Conservation (phyloP, 2,329 filamentous ascomycete species). For the Pseudogymnoascus sp. region DNA sequence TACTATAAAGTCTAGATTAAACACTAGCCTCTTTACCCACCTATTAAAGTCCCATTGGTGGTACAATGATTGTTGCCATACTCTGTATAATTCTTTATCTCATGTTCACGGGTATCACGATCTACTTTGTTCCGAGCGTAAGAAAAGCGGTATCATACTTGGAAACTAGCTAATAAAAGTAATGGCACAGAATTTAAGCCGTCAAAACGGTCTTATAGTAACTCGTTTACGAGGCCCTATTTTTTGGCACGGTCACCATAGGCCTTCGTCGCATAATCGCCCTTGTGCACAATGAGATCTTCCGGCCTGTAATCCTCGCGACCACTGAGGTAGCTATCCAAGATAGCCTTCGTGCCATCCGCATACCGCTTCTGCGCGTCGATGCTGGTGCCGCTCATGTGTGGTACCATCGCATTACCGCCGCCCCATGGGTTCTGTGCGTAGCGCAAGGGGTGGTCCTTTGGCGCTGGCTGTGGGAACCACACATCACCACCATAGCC, state of each 20-base stretch:
- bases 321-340: conserved; percentile 85
- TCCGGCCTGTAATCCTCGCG: conserved; percentile 80
- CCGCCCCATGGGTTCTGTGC: conserved; percentile 93
- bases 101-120: no score
- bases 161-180: no score
- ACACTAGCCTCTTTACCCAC: no score
- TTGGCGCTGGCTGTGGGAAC: conserved; percentile 95
- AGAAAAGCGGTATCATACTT: neutral
- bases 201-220: no score
- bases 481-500: conserved; percentile 88
- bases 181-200: no score
- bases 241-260: conserved; percentile 63
- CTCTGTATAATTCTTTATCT: no score
- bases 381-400: conserved; percentile 98
- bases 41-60: no score
- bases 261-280: conserved; percentile 91
- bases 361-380: conserved; percentile 94
- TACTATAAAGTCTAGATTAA: no score
- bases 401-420: conserved; percentile 96
- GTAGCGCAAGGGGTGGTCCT: conserved; percentile 86
- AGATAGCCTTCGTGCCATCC: conserved; percentile 78
- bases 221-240: neutral
- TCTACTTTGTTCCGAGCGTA: neutral
- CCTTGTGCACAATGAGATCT: conserved; percentile 84
- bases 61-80: no score